Percentiles rank a stretch among this genome's conserved stretches.
phyloP scores from a whole-genome alignment of 352 stramenopile species.

The Thalassiosira pacifica region DNA sequence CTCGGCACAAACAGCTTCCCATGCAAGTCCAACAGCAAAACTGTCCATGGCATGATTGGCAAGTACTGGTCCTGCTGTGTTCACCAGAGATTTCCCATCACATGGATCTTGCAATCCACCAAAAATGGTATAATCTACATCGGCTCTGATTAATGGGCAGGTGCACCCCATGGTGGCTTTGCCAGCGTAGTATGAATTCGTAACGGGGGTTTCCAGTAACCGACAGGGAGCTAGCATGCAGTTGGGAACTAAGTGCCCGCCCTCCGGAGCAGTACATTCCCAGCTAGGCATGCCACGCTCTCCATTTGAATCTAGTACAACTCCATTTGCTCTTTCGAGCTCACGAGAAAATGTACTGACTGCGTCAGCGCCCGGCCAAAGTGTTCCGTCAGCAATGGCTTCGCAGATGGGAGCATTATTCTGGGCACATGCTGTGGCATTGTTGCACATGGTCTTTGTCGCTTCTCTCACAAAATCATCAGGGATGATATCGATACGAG shows the following conservation, averaged over 20 bases:
- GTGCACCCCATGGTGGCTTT: constrained; percentile 11
- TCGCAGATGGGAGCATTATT: constrained; percentile 18
- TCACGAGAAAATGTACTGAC: constrained; percentile 2
- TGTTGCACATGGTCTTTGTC: neutral
- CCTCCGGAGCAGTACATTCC: neutral
- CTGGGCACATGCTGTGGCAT: constrained; percentile 5
- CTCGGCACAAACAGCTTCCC: neutral
- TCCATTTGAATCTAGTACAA: constrained; percentile 4
- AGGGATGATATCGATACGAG: constrained; percentile 18
- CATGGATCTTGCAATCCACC: constrained; percentile 13
- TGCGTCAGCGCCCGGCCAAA: constrained; percentile 21
- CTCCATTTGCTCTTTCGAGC: constrained; percentile 13
- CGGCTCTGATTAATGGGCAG: constrained; percentile 6
- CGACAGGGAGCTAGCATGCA: constrained; percentile 24
- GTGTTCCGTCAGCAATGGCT: constrained; percentile 19
- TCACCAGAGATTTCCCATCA: neutral
- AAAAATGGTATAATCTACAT: constrained; percentile 9
- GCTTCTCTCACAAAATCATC: neutral
- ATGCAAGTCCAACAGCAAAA: constrained; percentile 9
- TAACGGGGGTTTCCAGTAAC: neutral
- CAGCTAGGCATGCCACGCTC: neutral
- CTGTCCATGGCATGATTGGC: neutral
- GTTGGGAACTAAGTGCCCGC: neutral
- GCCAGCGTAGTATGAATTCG: constrained; percentile 3
- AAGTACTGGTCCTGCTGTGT: neutral